These are phyloP conservation scores for Paraleonurus japonicus DNA, from an alignment of 257 asterid genomes.

Conservation along the genomic window DNA sequence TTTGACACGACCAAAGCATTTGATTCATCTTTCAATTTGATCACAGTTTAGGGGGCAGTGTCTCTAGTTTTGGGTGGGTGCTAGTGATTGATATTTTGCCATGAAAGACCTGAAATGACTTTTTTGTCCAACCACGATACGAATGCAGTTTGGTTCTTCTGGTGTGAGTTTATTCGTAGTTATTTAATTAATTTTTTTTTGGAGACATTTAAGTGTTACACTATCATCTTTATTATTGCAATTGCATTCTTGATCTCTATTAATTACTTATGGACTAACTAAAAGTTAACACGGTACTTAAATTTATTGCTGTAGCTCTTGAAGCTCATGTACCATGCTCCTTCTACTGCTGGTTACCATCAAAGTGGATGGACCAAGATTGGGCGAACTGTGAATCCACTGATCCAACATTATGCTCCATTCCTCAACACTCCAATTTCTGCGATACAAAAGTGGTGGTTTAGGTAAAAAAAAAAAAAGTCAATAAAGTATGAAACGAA, in stretches of 20 bases:
- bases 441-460: constrained; percentile 76
- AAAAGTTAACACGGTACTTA: constrained; percentile 10
- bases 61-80: not conserved
- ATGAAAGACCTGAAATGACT: not conserved
- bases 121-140: constrained; percentile 1
- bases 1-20: not conserved
- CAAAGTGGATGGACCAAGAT: constrained; percentile 88
- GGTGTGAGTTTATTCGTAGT: not conserved
- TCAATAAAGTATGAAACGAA: not conserved
- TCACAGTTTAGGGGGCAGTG: not conserved
- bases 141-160: not conserved
- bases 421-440: constrained; percentile 72
- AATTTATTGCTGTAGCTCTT: constrained; percentile 48
- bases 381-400: constrained; percentile 59
- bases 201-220: not conserved
- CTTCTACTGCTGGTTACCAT: constrained; percentile 85
- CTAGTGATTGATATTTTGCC: not conserved
- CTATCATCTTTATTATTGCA: not conserved
- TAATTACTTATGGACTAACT: not conserved
- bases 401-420: constrained; percentile 67
- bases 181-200: not conserved
- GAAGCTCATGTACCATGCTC: constrained; percentile 93
- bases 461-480: constrained; percentile 51
- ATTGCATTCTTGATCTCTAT: not conserved
- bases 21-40: not conserved